phyloP scores from a whole-genome alignment of 2,329 filamentous ascomycete genomes.

The Rachicladosporium sp. region DNA sequence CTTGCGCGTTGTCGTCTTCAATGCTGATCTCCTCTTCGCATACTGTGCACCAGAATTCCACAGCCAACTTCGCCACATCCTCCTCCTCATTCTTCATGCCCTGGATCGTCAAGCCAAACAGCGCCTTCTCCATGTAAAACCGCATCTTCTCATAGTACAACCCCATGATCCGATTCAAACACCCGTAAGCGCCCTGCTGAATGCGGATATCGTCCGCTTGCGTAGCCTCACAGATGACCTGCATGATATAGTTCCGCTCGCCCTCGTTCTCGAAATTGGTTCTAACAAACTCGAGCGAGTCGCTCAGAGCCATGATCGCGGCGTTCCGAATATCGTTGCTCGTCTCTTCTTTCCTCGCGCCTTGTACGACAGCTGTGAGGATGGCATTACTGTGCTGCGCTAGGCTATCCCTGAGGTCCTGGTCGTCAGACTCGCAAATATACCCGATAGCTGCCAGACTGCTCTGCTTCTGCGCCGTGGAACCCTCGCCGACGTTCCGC shows the following conservation, averaged over 20 bases:
- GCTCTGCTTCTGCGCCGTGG: conserved; percentile 81
- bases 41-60: conserved; percentile 99
- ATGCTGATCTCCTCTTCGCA: conserved; percentile 98
- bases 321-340: conserved; percentile 84
- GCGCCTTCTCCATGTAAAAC: conserved; percentile 99
- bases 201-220: conserved; percentile 84
- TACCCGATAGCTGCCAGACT: conserved; percentile 95
- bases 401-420: conserved; percentile 69
- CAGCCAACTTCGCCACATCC: conserved; percentile 92
- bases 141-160: conserved; percentile 99
- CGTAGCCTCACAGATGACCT: conserved; percentile 97
- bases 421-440: conserved; percentile 91
- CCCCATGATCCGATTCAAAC: conserved; percentile 95
- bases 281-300: conserved; percentile 93
- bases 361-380: conserved; percentile 92
- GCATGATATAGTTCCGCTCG: conserved; percentile 99
- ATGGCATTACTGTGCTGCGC: conserved; percentile 91
- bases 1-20: conserved; percentile 83
- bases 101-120: conserved; percentile 92
- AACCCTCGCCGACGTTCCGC: conserved; percentile 79
- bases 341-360: conserved; percentile 88
- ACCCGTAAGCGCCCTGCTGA: conserved; percentile 92
- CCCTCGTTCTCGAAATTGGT: conserved; percentile 99
- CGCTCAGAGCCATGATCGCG: conserved; percentile 84
- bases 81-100: conserved; percentile 98